phyloP scores from a whole-genome alignment of 495 filamentous ascomycete species.

The Aspergillus campestris region DNA sequence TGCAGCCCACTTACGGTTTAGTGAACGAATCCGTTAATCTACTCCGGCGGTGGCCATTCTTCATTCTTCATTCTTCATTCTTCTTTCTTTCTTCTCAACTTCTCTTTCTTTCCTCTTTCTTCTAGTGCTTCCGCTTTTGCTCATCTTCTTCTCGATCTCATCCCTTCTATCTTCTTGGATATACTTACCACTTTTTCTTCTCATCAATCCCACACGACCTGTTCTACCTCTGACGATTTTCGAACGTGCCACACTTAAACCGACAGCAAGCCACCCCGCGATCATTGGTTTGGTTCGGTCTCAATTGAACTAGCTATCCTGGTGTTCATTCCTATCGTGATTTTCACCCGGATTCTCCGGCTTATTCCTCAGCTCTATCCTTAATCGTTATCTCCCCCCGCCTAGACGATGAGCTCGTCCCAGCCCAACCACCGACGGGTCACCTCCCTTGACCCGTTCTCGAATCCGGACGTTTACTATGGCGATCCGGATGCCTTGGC shows the following conservation, averaged over 20 bases:
- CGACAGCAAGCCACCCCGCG: neutral
- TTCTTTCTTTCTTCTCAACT: neutral
- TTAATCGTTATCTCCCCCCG: neutral
- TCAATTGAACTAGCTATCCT: neutral
- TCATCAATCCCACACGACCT: too few species aligned
- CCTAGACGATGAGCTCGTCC: conserved; percentile 28
- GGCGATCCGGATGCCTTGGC: conserved; percentile 31
- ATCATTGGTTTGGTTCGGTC: neutral
- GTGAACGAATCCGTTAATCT: too few species aligned
- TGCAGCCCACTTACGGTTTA: too few species aligned
- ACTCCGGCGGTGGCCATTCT: neutral
- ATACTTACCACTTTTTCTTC: too few species aligned
- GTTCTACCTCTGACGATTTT: too few species aligned
- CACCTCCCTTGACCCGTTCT: conserved; percentile 38
- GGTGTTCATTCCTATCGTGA: neutral
- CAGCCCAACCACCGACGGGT: conserved; percentile 17
- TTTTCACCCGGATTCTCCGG: neutral
- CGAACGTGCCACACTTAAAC: too few species aligned
- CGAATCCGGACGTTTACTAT: conserved; percentile 43
- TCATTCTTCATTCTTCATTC: neutral
- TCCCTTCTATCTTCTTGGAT: too few species aligned
- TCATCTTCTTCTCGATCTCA: too few species aligned
- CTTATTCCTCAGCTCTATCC: neutral
- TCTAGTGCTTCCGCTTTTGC: too few species aligned
- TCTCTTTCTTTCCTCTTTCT: neutral